Conservation (phyloP, 306 rosid species). For the Citrullus amarus region DNA sequence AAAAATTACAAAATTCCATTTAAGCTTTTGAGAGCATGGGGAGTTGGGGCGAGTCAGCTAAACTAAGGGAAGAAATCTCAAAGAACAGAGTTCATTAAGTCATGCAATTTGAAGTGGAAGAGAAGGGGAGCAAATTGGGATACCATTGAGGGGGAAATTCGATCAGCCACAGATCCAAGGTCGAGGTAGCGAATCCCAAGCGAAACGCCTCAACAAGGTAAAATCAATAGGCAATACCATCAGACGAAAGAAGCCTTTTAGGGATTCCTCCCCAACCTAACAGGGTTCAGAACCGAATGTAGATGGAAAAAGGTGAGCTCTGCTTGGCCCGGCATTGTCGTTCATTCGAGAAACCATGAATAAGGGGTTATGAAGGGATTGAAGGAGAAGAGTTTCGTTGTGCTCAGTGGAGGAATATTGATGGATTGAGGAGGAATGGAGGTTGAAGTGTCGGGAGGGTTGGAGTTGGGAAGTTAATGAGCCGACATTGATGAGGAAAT, state of each 20-base stretch:
- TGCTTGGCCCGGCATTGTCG: not conserved
- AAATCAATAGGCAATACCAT: not conserved
- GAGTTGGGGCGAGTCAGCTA: not conserved
- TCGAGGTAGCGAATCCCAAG: not conserved
- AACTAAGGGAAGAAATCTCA: not conserved
- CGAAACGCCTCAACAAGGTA: not conserved
- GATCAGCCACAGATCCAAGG: constrained; percentile 10
- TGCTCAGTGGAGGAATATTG: not conserved
- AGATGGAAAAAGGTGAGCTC: not conserved
- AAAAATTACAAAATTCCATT: not conserved
- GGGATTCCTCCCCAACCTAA: not conserved
- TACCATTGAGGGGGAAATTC: constrained; percentile 3
- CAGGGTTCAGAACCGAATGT: not conserved
- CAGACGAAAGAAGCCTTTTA: not conserved
- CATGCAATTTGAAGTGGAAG: no score
- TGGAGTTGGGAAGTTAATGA: not conserved
- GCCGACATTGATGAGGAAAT: not conserved
- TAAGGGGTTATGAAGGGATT: not conserved
- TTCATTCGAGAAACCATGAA: not conserved
- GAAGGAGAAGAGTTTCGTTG: not conserved
- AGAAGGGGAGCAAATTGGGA: no score
- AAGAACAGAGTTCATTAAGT: no score
- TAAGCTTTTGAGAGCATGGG: not conserved
- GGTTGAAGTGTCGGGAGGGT: not conserved
- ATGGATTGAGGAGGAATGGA: not conserved